These are phyloP conservation scores for Melanogaster broomeanus DNA, from an alignment of 768 basidiomycete genomes.

Conservation along the genomic window DNA sequence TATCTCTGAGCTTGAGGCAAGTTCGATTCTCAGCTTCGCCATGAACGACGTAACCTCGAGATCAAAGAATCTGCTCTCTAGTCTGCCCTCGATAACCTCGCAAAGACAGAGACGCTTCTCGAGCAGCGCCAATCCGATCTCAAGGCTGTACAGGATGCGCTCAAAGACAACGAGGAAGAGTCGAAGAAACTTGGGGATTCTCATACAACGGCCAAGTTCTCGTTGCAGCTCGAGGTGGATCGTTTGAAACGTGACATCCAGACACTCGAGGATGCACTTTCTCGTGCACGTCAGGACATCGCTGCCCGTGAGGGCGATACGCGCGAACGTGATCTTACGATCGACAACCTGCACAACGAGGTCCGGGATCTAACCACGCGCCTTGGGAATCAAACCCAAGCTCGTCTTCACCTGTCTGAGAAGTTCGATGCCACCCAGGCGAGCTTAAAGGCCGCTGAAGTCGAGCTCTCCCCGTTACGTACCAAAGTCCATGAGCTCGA, in stretches of 20 bases:
- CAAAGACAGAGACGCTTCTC: conserved; percentile 63
- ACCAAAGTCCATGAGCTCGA: conserved; percentile 75
- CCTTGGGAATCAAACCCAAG: conserved; percentile 84
- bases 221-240: conserved; percentile 88
- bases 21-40: conserved; percentile 60
- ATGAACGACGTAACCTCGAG: conserved; percentile 64
- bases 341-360: conserved; percentile 78
- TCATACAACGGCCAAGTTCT: conserved; percentile 80
- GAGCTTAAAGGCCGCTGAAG: conserved; percentile 64
- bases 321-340: conserved; percentile 67
- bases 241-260: conserved; percentile 82
- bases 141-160: conserved; percentile 64
- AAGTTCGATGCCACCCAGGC: conserved; percentile 78
- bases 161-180: conserved; percentile 75
- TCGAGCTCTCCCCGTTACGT: conserved; percentile 61
- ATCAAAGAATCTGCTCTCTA: conserved; percentile 70
- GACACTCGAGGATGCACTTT: conserved; percentile 76
- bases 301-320: conserved; percentile 63
- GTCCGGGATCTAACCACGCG: conserved; percentile 79
- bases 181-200: conserved; percentile 81
- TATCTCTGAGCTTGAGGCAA: conserved; percentile 74
- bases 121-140: conserved; percentile 77
- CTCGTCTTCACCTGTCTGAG: conserved; percentile 81
- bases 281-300: conserved; percentile 68
- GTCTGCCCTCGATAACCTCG: conserved; percentile 61